These are phyloP conservation scores for Annulohypoxylon maeteangense DNA, from an alignment of 495 filamentous ascomycete genomes.

Conservation along the genomic window DNA sequence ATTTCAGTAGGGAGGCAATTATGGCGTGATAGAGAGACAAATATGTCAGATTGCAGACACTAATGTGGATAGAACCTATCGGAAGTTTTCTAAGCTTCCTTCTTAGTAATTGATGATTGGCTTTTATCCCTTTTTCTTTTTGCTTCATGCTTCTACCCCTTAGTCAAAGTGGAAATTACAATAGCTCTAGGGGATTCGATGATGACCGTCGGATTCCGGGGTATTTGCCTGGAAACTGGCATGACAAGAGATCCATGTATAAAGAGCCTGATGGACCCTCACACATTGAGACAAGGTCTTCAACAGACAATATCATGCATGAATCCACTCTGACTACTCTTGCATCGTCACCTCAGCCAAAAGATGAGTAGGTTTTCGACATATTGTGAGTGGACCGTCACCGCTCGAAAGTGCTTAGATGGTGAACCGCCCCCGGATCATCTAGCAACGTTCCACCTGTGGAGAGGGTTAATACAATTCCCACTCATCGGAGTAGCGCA, in stretches of 20 bases:
- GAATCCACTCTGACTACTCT: not conserved
- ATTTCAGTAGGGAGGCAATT: not conserved
- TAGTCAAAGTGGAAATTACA: not conserved
- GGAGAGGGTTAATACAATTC: conserved; percentile 6
- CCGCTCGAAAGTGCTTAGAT: conserved; percentile 29
- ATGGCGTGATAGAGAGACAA: conserved; percentile 13
- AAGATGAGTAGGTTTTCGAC: conserved; percentile 36
- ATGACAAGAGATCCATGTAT: not conserved
- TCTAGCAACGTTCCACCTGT: conserved; percentile 18
- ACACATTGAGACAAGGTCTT: not conserved
- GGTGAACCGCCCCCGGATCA: conserved; percentile 21
- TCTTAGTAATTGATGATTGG: not conserved
- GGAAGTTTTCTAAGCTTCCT: conserved; percentile 10
- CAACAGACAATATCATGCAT: not conserved
- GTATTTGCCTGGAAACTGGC: not conserved
- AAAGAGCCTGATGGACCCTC: conserved; percentile 7
- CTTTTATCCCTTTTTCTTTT: not conserved
- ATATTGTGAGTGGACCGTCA: conserved; percentile 35
- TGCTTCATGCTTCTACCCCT: conserved; percentile 11
- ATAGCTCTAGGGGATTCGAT: not conserved
- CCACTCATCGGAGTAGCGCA: conserved; percentile 24
- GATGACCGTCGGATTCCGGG: not conserved
- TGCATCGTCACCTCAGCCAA: not conserved
- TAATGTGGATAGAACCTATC: conserved; percentile 10
- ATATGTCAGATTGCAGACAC: conserved; percentile 23